Evolutionary conservation across 192 early-diverging fungal genomes (phyloP).

Genomic region (Gaertneriomyces sp.): DNA sequence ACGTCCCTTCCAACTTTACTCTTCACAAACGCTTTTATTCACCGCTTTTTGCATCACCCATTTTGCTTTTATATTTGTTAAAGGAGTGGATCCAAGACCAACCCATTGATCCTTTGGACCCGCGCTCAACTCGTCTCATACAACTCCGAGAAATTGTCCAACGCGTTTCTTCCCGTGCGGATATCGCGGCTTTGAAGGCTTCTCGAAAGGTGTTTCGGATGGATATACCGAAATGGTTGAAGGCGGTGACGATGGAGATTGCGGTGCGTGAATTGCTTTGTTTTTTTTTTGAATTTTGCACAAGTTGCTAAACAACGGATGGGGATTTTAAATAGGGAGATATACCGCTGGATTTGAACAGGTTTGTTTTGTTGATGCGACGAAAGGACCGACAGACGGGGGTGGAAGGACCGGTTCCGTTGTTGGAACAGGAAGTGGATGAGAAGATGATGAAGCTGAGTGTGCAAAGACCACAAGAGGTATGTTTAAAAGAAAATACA

Average conservation of each 20-base stretch:
- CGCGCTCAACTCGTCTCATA: not conserved
- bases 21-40: too few species aligned
- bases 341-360: not conserved
- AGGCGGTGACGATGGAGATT: conserved; percentile 30
- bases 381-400: not conserved
- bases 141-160: not conserved
- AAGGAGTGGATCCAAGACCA: conserved; percentile 1
- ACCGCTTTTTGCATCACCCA: not conserved
- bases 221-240: conserved; percentile 39
- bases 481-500: too few species aligned
- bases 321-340: not conserved
- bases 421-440: conserved; percentile 35
- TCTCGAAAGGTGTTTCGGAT: conserved; percentile 38
- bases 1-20: too few species aligned
- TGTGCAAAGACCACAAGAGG: too few species aligned
- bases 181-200: conserved; percentile 7
- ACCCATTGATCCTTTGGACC: not conserved
- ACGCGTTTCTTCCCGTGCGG: conserved; percentile 27
- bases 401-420: conserved; percentile 30
- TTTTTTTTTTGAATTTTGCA: not conserved
- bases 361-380: not conserved
- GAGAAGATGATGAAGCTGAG: conserved; percentile 20
- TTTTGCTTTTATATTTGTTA: not conserved
- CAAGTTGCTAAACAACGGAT: not conserved
- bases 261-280: conserved; percentile 28